Evolutionary conservation across 2,329 filamentous ascomycete genomes (phyloP).

Genomic region (Xylaria sp.): DNA sequence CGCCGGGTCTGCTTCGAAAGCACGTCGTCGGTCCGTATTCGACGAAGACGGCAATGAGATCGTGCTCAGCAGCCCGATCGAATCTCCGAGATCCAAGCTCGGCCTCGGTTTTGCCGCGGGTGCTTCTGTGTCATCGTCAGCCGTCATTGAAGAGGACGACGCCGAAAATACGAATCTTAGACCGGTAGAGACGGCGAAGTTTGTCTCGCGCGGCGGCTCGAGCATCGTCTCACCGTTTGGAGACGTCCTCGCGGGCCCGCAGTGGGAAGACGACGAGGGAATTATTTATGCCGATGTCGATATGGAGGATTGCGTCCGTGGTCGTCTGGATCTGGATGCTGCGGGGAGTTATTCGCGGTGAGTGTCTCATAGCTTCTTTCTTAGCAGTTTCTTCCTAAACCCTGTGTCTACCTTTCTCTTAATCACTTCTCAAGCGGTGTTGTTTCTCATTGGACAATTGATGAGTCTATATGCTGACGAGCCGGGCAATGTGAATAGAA

Average conservation of each 20-base stretch:
- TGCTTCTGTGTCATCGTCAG: slow-evolving; percentile 28
- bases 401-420: not conserved
- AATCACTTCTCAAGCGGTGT: not conserved
- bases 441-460: not conserved
- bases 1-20: slow-evolving; percentile 13
- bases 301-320: slow-evolving; percentile 87
- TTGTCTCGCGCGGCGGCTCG: slow-evolving; percentile 79
- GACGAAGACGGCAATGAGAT: slow-evolving; percentile 68
- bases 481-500: slow-evolving; percentile 51
- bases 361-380: slow-evolving; percentile 44
- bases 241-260: slow-evolving; percentile 80
- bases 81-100: slow-evolving; percentile 8
- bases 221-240: slow-evolving; percentile 84
- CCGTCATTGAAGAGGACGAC: slow-evolving; percentile 42
- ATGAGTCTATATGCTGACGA: slow-evolving; percentile 25
- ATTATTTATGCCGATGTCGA: slow-evolving; percentile 80
- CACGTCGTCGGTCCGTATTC: slow-evolving; percentile 53
- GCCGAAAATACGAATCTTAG: slow-evolving; percentile 36
- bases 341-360: slow-evolving; percentile 86
- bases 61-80: slow-evolving; percentile 51
- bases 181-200: slow-evolving; percentile 50
- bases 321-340: slow-evolving; percentile 83
- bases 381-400: too few relatives aligned
- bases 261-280: slow-evolving; percentile 82
- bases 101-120: not conserved